Evolutionary conservation across 2,329 filamentous ascomycete genomes (phyloP).

Genomic region (Rosellinia necatrix): DNA sequence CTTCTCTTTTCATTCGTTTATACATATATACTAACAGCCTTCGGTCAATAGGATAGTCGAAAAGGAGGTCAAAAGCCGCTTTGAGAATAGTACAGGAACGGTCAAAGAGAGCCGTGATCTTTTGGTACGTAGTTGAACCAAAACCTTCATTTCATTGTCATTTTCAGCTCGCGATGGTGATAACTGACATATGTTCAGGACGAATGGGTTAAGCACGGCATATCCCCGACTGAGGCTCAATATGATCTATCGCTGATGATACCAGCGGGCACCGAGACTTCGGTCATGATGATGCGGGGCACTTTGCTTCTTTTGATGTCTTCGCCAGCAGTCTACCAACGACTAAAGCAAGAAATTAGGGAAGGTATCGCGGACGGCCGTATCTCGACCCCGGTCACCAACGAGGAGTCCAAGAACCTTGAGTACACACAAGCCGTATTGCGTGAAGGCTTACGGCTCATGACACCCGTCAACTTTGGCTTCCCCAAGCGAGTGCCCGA

Average conservation of each 20-base stretch:
- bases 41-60: slow-evolving; percentile 4
- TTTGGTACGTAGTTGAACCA: background rate
- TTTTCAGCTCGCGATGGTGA: background rate
- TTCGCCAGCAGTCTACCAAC: slow-evolving; percentile 24
- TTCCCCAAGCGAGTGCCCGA: slow-evolving; percentile 22
- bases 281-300: slow-evolving; percentile 22
- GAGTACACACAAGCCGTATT: slow-evolving; percentile 22
- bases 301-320: slow-evolving; percentile 27
- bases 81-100: background rate
- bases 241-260: slow-evolving; percentile 17
- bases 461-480: slow-evolving; percentile 19
- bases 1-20: background rate
- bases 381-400: slow-evolving; percentile 25
- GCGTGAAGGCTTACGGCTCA: slow-evolving; percentile 17
- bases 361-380: slow-evolving; percentile 17
- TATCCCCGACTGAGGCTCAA: slow-evolving; percentile 15
- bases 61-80: slow-evolving; percentile 13
- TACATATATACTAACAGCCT: background rate
- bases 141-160: too few relatives aligned
- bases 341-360: slow-evolving; percentile 24
- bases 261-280: slow-evolving; percentile 28
- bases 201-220: slow-evolving; percentile 10
- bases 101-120: background rate
- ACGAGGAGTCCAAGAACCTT: slow-evolving; percentile 24
- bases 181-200: slow-evolving; percentile 4